Conservation (phyloP, 2,329 filamentous ascomycete genomes). For the Cytospora schulzeri region DNA sequence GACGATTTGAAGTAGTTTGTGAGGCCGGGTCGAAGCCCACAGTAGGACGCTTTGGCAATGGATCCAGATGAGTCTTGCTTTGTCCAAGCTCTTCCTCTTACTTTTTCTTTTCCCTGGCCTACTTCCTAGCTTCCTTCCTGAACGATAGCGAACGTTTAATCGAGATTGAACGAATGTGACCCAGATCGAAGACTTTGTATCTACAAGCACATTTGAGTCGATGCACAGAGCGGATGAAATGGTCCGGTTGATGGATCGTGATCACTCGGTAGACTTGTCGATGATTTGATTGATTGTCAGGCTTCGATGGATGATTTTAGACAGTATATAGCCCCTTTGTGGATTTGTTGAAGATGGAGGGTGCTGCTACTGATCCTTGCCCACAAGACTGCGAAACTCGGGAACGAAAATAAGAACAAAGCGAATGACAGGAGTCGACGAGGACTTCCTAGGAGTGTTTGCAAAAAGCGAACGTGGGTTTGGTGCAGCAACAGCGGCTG, state of each 20-base stretch:
- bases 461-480: conserved; percentile 55
- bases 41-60: conserved; percentile 13
- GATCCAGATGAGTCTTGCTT: conserved; percentile 12
- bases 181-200: conserved; percentile 29
- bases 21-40: conserved; percentile 30
- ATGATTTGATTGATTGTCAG: conserved; percentile 12
- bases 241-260: background rate
- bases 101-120: conserved; percentile 28
- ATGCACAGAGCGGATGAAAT: background rate
- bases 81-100: conserved; percentile 10
- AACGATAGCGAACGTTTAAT: conserved; percentile 44
- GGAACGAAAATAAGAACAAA: conserved; percentile 56
- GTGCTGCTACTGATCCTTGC: conserved; percentile 30
- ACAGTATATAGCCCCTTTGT: conserved; percentile 18
- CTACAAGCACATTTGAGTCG: conserved; percentile 20
- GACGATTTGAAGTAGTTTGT: conserved; percentile 31
- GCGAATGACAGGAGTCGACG: conserved; percentile 76
- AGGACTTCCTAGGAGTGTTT: conserved; percentile 64
- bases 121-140: conserved; percentile 24
- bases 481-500: conserved; percentile 43
- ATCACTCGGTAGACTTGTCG: background rate
- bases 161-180: conserved; percentile 29
- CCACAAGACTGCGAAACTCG: conserved; percentile 32
- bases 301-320: conserved; percentile 16
- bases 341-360: conserved; percentile 22